Base-by-base conservation (phyloP, 805 yeast genomes). In the Blastobotrys chiropterorum region DNA sequence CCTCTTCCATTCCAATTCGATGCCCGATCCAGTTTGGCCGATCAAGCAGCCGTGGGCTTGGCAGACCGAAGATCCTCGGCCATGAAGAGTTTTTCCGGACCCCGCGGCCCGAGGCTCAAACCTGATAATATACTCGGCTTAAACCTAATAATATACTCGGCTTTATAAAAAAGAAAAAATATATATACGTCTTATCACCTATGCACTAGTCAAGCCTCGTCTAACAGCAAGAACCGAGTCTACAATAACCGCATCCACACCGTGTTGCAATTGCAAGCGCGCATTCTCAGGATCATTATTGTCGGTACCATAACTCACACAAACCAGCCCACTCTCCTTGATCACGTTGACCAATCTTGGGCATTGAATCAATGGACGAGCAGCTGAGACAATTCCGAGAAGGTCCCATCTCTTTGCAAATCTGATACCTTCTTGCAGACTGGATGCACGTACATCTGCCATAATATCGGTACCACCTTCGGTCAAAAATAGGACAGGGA, bases 201-300 rank as follows among this genome's bases (percentile, higher is more conserved):
- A 55, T 19, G 50, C 59, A 8, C 34, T 51, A 3, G 80, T 78
- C 55, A 90, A 74, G 5, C 87, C 96, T 60, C 85, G 85, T 64
- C 96, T 76, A n/a, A 90, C 95, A 0, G 96, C 97, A 62, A 90
- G 74, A 1, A 92, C 98, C 51, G 88, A 83, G 68, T 92, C 98
- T 2, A 88, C 97, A 69, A 92, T 92, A n/a, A 92, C 97, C 0
- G 99, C 99, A 73, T 92, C 98, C 11, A 92, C 96, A 6, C 98
- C 98, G 2, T 95, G 90, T 56, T 81, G 82, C 84, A 92, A 84
- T 68, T 92, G 97, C 52, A 86, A 72, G 59, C 81, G 82, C 26
- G 95, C 90, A 55, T 82, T 82, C 52, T 80, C 89, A 0, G 97
- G 96, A 38, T 81, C 82, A 62, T 92, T 92, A 67, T 92, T 92